Evolutionary conservation across 2,329 filamentous ascomycete genomes (phyloP).

Genomic region (Calonectria henricotiae): DNA sequence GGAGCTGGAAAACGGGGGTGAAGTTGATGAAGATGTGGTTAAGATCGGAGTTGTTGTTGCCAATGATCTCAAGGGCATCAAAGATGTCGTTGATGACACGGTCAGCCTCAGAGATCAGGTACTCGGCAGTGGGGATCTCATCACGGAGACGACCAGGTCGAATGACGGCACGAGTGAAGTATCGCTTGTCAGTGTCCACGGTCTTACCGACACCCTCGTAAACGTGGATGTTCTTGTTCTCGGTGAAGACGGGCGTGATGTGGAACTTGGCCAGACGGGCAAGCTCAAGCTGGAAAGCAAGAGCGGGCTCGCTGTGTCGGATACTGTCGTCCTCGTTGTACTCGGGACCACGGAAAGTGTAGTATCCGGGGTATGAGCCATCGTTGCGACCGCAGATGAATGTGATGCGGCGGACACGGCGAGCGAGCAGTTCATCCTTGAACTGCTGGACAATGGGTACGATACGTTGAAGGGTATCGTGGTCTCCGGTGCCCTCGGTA

Average conservation of each 20-base stretch:
- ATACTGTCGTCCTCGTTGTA: constrained; percentile 96
- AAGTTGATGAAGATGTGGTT: constrained; percentile 99
- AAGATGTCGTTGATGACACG: constrained; percentile 98
- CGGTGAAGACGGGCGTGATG: constrained; percentile 98
- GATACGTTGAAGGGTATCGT: constrained; percentile 85
- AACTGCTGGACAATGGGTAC: constrained; percentile 82
- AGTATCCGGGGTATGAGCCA: constrained; percentile 96
- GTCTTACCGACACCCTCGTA: constrained; percentile 97
- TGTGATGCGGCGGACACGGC: constrained; percentile 89
- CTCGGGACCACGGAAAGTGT: constrained; percentile 94
- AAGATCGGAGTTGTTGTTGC: constrained; percentile 98
- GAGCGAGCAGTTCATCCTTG: constrained; percentile 87
- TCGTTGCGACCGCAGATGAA: constrained; percentile 97
- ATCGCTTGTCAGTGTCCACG: constrained; percentile 96
- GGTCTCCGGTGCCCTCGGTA: constrained; percentile 86
- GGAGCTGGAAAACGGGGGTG: constrained; percentile 93
- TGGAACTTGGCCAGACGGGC: constrained; percentile 95
- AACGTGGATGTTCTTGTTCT: constrained; percentile 99
- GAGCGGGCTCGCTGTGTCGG: constrained; percentile 94
- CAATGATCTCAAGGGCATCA: constrained; percentile 97
- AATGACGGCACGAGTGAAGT: constrained; percentile 97
- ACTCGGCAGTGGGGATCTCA: constrained; percentile 98
- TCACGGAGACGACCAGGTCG: constrained; percentile 94
- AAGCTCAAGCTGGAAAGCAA: constrained; percentile 99
- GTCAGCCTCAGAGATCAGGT: constrained; percentile 97